Percentiles rank a stretch among this genome's conserved stretches.
Conservation (phyloP, 208 protist genomes). For the Wallacemonas sp. region DNA sequence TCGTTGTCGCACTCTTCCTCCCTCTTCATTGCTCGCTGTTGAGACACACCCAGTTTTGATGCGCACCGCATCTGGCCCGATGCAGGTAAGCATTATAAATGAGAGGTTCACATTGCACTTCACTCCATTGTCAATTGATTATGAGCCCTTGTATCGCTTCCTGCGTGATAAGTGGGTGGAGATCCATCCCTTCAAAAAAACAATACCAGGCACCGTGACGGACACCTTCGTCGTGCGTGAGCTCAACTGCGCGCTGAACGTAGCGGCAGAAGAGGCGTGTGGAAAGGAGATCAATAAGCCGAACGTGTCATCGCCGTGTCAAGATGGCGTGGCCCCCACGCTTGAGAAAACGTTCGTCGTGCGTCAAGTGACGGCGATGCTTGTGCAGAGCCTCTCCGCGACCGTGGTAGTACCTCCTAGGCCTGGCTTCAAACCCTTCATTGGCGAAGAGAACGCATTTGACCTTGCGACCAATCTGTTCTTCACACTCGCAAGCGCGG, state of each 20-base stretch:
- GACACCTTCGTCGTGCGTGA: not conserved
- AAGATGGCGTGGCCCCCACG: too few species aligned
- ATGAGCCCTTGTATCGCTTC: not conserved
- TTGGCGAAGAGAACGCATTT: not conserved
- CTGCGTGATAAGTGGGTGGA: not conserved
- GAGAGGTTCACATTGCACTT: not conserved
- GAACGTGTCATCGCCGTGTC: not conserved
- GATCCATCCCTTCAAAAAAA: not conserved
- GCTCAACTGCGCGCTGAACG: not conserved
- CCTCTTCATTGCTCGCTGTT: too few species aligned
- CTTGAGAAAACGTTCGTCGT: not conserved
- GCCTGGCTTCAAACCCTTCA: not conserved
- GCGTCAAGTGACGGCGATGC: too few species aligned
- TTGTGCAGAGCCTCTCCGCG: too few species aligned
- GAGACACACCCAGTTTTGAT: not conserved
- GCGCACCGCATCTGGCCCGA: not conserved
- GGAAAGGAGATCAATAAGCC: conserved; percentile 2
- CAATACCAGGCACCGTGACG: not conserved
- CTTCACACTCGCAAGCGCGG: not conserved
- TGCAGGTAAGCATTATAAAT: not conserved
- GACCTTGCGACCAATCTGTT: conserved; percentile 2
- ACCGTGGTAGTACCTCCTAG: too few species aligned
- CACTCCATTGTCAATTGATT: too few species aligned
- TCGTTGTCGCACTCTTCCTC: not conserved
- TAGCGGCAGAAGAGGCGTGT: not conserved